phyloP scores from a whole-genome alignment of 2,329 filamentous ascomycete species.

The Claviceps cyperi region DNA sequence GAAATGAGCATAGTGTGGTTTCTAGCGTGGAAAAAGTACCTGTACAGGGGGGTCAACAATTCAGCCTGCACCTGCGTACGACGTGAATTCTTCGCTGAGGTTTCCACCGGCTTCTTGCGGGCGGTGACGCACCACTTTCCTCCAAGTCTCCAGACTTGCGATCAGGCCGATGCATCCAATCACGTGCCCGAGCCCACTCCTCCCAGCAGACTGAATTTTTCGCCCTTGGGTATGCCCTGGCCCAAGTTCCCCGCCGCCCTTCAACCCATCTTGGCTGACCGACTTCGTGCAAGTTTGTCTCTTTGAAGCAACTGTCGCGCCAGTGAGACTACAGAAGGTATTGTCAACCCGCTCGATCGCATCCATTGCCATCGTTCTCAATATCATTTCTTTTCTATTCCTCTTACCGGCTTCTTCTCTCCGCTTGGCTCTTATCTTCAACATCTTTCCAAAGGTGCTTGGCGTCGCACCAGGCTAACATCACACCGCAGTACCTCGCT shows the following conservation, averaged over 20 bases:
- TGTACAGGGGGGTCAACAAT: too few species aligned
- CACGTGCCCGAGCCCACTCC: constrained; percentile 21
- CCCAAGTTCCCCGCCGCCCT: constrained; percentile 27
- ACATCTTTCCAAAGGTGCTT: not conserved
- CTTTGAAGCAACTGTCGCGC: constrained; percentile 19
- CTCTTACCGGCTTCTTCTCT: not conserved
- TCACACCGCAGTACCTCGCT: constrained; percentile 26
- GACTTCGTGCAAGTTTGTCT: constrained; percentile 19
- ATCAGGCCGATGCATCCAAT: constrained; percentile 10
- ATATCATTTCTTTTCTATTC: not conserved
- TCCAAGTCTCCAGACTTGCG: not conserved
- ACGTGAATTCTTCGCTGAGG: too few species aligned
- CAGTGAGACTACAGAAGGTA: constrained; percentile 13
- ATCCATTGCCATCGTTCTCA: constrained; percentile 11
- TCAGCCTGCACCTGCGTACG: too few species aligned
- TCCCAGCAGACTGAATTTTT: constrained; percentile 28
- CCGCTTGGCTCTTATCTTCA: not conserved
- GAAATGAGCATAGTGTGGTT: too few species aligned
- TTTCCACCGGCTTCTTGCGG: too few species aligned
- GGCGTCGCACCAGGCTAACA: constrained; percentile 17
- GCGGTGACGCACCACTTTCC: too few species aligned
- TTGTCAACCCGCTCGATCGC: constrained; percentile 7
- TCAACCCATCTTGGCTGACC: constrained; percentile 25
- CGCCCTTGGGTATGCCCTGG: constrained; percentile 22
- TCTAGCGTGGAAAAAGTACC: too few species aligned